Conservation (phyloP, 495 filamentous ascomycete genomes). For the Daldinia vernicosa region DNA sequence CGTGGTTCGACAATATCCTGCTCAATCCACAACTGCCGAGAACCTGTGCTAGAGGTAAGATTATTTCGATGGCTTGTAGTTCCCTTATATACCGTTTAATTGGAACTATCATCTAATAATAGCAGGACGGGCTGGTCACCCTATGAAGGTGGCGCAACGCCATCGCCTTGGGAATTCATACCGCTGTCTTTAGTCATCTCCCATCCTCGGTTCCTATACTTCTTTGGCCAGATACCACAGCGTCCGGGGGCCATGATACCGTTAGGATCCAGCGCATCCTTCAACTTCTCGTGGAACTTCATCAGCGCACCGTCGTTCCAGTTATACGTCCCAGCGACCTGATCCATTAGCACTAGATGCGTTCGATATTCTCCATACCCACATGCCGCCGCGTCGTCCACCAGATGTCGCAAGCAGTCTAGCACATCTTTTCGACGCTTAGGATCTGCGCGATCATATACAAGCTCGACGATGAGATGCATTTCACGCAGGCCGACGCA, state of each 20-base stretch:
- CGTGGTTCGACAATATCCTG: neutral
- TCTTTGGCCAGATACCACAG: constrained; percentile 65
- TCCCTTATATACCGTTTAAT: neutral
- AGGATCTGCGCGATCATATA: constrained; percentile 59
- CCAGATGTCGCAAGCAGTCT: constrained; percentile 56
- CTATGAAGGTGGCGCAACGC: constrained; percentile 31
- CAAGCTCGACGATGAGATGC: constrained; percentile 66
- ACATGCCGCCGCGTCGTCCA: constrained; percentile 56
- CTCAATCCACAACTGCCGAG: neutral
- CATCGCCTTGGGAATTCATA: constrained; percentile 42
- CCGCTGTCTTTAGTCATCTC: constrained; percentile 48
- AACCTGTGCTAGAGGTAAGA: neutral
- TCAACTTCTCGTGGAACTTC: constrained; percentile 64
- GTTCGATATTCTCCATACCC: constrained; percentile 69
- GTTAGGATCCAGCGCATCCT: constrained; percentile 68
- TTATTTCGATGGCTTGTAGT: neutral
- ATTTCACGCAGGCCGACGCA: constrained; percentile 62
- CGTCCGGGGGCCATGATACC: constrained; percentile 65
- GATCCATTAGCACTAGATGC: constrained; percentile 64
- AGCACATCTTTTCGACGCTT: constrained; percentile 50
- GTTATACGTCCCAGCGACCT: constrained; percentile 65
- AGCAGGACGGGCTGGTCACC: neutral
- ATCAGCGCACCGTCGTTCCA: constrained; percentile 62
- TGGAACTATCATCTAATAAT: neutral
- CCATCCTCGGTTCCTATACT: constrained; percentile 54